Percentiles rank a stretch among this genome's conserved stretches.
Conservation (phyloP, 2,329 filamentous ascomycete genomes). For the Penicillium sp. region DNA sequence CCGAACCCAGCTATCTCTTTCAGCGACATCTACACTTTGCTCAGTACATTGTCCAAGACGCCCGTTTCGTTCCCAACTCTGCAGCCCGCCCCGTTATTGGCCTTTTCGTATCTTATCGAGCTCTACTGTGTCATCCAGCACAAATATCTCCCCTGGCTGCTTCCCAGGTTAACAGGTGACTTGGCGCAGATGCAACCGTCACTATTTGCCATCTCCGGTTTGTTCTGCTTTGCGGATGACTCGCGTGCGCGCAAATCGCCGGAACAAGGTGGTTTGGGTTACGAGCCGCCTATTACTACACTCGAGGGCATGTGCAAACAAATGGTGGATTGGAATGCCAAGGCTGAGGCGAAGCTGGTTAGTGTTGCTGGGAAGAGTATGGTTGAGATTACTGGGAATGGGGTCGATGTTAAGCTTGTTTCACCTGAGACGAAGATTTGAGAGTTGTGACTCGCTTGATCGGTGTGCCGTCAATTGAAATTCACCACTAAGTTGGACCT, state of each 20-base stretch:
- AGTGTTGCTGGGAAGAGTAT: constrained; percentile 10
- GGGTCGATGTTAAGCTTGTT: constrained; percentile 19
- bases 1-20: constrained; percentile 44
- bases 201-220: constrained; percentile 31
- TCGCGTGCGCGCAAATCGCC: constrained; percentile 26
- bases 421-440: constrained; percentile 13
- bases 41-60: constrained; percentile 30
- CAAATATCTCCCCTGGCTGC: constrained; percentile 24
- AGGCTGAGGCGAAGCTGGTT: constrained; percentile 14
- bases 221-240: constrained; percentile 31
- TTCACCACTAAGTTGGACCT: not conserved
- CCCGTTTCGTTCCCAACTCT: constrained; percentile 29
- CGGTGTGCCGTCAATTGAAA: not conserved
- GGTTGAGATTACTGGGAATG: constrained; percentile 14
- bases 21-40: constrained; percentile 31
- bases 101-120: constrained; percentile 34
- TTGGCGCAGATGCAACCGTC: constrained; percentile 33
- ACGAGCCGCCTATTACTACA: constrained; percentile 30
- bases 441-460: not conserved
- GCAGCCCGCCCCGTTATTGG: constrained; percentile 26
- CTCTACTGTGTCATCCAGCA: constrained; percentile 30
- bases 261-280: constrained; percentile 33
- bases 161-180: constrained; percentile 27
- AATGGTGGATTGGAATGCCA: constrained; percentile 34
- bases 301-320: constrained; percentile 35